Percentiles rank a stretch among this genome's conserved stretches.
Conservation (phyloP, 2,329 filamentous ascomycete genomes). For the Diaporthe sp. region DNA sequence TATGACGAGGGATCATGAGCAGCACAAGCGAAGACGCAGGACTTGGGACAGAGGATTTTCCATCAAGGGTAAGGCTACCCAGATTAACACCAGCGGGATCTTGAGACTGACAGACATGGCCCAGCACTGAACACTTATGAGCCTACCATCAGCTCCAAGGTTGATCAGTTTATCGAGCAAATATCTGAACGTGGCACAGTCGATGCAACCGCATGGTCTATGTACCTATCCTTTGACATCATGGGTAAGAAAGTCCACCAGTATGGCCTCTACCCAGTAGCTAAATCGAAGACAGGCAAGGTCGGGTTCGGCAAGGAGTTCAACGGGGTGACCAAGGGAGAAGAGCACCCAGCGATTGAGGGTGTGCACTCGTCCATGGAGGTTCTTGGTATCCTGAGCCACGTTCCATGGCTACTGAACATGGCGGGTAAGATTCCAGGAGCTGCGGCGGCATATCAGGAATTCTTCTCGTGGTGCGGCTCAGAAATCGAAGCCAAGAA, state of each 20-base stretch:
- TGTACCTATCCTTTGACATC: constrained; percentile 42
- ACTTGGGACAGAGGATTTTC: constrained; percentile 42
- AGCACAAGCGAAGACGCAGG: constrained; percentile 38
- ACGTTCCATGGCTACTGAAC: constrained; percentile 49
- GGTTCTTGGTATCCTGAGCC: constrained; percentile 44
- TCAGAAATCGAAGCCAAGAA: constrained; percentile 45
- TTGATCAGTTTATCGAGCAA: constrained; percentile 36
- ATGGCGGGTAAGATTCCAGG: constrained; percentile 45
- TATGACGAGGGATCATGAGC: constrained; percentile 45
- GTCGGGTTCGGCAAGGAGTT: constrained; percentile 42
- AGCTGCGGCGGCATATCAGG: constrained; percentile 40
- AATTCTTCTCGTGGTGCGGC: constrained; percentile 45
- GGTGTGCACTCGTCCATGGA: constrained; percentile 48
- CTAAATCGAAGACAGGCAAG: constrained; percentile 29
- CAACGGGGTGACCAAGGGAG: constrained; percentile 37
- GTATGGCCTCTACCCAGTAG: neutral
- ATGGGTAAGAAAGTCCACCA: constrained; percentile 21
- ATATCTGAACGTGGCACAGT: constrained; percentile 35
- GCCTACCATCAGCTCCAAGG: constrained; percentile 37
- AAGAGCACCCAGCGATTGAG: constrained; percentile 46
- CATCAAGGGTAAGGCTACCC: constrained; percentile 37
- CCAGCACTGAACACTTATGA: constrained; percentile 40
- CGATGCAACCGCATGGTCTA: constrained; percentile 39
- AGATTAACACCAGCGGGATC: neutral
- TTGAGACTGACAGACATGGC: neutral